A percentile compares a stretch with the other conserved stretches of the same genome.
Evolutionary conservation across 2,329 filamentous ascomycete species (phyloP).

Genomic region (Cytospora schulzeri): DNA sequence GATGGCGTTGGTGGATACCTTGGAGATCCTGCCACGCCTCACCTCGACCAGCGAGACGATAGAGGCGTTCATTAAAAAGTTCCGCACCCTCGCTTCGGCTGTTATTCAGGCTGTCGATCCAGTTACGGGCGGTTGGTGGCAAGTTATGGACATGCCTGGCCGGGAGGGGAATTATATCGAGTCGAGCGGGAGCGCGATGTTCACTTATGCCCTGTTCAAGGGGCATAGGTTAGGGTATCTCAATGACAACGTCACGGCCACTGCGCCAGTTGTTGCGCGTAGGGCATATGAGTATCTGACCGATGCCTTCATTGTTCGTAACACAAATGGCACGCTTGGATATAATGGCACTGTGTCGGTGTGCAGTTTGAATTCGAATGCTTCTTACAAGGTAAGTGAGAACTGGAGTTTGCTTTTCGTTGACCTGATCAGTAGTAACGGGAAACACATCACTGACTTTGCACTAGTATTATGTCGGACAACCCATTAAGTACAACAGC

Average conservation of each 20-base stretch:
- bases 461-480: slow-evolving; percentile 4
- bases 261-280: slow-evolving; percentile 39
- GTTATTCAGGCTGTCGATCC: slow-evolving; percentile 21
- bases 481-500: slow-evolving; percentile 8
- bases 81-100: slow-evolving; percentile 16
- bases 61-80: slow-evolving; percentile 13
- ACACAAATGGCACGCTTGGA: slow-evolving; percentile 45
- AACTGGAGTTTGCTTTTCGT: not conserved
- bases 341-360: slow-evolving; percentile 52
- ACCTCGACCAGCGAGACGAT: not conserved
- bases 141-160: slow-evolving; percentile 45
- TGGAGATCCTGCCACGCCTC: slow-evolving; percentile 47
- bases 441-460: not conserved
- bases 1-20: slow-evolving; percentile 52
- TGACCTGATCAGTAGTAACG: not conserved
- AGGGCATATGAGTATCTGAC: slow-evolving; percentile 43
- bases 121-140: slow-evolving; percentile 32
- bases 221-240: slow-evolving; percentile 40
- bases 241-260: slow-evolving; percentile 23
- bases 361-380: slow-evolving; percentile 48
- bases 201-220: slow-evolving; percentile 44
- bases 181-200: slow-evolving; percentile 48
- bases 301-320: slow-evolving; percentile 44
- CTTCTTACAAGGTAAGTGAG: slow-evolving; percentile 45
- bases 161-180: slow-evolving; percentile 49